Evolutionary conservation across 129 eudicot species (phyloP).

Genomic region (Heracleum sosnowskyi): DNA sequence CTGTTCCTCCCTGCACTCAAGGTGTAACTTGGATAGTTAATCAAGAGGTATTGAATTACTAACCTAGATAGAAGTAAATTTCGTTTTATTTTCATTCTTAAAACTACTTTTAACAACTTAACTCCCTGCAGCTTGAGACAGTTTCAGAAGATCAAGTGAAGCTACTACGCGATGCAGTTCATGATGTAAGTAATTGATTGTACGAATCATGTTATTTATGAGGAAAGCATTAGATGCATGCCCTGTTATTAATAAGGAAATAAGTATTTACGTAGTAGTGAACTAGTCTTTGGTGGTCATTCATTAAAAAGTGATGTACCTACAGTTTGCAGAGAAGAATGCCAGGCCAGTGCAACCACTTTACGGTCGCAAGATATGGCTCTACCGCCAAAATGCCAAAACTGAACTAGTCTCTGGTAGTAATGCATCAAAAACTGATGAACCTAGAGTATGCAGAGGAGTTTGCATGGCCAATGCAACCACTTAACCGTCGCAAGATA

Average conservation of each 20-base stretch:
- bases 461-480: conserved; percentile 7
- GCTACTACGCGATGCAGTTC: background rate
- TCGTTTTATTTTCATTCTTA: background rate
- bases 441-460: conserved; percentile 1
- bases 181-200: background rate
- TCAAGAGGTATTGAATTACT: conserved; percentile 20
- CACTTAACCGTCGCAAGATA: background rate
- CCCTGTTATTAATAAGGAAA: background rate
- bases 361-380: background rate
- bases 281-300: background rate
- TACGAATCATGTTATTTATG: no score
- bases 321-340: background rate
- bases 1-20: conserved; percentile 52
- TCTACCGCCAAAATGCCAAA: conserved; percentile 2
- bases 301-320: background rate
- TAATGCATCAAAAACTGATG: background rate
- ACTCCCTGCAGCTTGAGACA: conserved; percentile 12
- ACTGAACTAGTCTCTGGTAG: background rate
- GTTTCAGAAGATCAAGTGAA: conserved; percentile 15
- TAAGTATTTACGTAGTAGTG: background rate
- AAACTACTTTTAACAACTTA: background rate
- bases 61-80: background rate
- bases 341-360: conserved; percentile 11
- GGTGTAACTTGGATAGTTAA: conserved; percentile 43
- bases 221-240: background rate